Evolutionary conservation across 495 filamentous ascomycete genomes (phyloP).

Genomic region (Podospora pseudopauciseta): DNA sequence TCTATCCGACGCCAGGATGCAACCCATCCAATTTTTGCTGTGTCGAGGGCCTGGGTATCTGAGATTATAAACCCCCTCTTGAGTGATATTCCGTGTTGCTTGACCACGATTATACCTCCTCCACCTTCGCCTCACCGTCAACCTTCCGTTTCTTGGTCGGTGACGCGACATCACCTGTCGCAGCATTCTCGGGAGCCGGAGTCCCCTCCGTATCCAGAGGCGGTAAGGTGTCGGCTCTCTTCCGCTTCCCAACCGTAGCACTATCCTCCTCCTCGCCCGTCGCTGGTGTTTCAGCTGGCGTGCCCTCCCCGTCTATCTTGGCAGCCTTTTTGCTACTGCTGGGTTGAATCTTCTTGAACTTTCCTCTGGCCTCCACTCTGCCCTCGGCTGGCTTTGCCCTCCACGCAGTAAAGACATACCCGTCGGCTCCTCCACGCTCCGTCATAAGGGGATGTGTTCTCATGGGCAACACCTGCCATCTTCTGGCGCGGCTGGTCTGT

Average conservation of each 20-base stretch:
- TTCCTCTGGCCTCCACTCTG: slow-evolving; percentile 77
- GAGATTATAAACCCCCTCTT: background rate
- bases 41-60: background rate
- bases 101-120: background rate
- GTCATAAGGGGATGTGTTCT: slow-evolving; percentile 95
- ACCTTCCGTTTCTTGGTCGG: slow-evolving; percentile 9
- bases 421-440: slow-evolving; percentile 78
- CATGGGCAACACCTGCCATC: slow-evolving; percentile 89
- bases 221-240: background rate
- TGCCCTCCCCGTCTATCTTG: slow-evolving; percentile 22
- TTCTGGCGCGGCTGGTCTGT: slow-evolving; percentile 68
- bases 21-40: background rate
- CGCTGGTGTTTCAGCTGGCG: slow-evolving; percentile 20
- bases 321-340: slow-evolving; percentile 38
- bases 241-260: background rate
- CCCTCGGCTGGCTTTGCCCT: slow-evolving; percentile 74
- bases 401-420: slow-evolving; percentile 81
- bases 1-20: background rate
- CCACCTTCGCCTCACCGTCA: background rate
- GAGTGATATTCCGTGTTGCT: background rate
- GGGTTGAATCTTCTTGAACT: slow-evolving; percentile 51
- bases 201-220: background rate
- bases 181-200: background rate
- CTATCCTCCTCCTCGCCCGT: slow-evolving; percentile 6
- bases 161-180: background rate